A percentile compares a stretch with the other conserved stretches of the same genome.
phyloP scores from a whole-genome alignment of 164 flowering plant genomes.

The Umbellularia californica region DNA sequence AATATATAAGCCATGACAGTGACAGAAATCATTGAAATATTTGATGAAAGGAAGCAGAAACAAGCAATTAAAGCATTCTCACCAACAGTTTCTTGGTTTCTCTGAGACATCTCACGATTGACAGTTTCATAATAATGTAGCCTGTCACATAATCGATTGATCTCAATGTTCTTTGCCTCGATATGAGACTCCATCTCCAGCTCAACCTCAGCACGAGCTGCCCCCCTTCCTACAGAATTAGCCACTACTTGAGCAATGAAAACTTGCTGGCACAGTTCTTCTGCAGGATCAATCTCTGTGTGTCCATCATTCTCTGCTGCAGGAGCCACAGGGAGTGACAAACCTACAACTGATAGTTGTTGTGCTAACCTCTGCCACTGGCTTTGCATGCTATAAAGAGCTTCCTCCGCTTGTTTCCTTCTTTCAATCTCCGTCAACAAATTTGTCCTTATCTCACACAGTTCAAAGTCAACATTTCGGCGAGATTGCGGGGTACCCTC shows the following conservation, averaged over 20 bases:
- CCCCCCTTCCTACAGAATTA: slow-evolving; percentile 34
- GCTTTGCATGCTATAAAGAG: slow-evolving; percentile 22
- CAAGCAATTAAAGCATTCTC: slow-evolving; percentile 2
- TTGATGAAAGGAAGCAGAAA: not conserved
- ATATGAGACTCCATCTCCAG: slow-evolving; percentile 23
- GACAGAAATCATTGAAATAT: no score
- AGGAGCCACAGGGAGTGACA: slow-evolving; percentile 23
- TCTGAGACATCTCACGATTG: slow-evolving; percentile 45
- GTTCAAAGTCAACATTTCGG: slow-evolving; percentile 9
- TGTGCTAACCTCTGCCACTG: slow-evolving; percentile 31
- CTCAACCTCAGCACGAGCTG: slow-evolving; percentile 37
- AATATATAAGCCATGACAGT: no score
- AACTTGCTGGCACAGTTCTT: slow-evolving; percentile 28
- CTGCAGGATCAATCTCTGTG: slow-evolving; percentile 8
- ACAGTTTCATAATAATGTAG: slow-evolving; percentile 41
- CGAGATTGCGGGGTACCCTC: slow-evolving; percentile 11
- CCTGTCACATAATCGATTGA: slow-evolving; percentile 32
- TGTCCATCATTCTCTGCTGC: slow-evolving; percentile 3
- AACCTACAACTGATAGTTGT: slow-evolving; percentile 22
- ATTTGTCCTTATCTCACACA: slow-evolving; percentile 12
- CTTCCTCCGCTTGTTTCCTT: slow-evolving; percentile 38
- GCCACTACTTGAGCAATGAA: slow-evolving; percentile 33
- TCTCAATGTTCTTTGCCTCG: slow-evolving; percentile 38
- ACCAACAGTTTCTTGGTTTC: slow-evolving; percentile 44
- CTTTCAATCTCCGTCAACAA: slow-evolving; percentile 36